Evolutionary conservation across 2,329 filamentous ascomycete species (phyloP).

Genomic region (Beauveria varroae): DNA sequence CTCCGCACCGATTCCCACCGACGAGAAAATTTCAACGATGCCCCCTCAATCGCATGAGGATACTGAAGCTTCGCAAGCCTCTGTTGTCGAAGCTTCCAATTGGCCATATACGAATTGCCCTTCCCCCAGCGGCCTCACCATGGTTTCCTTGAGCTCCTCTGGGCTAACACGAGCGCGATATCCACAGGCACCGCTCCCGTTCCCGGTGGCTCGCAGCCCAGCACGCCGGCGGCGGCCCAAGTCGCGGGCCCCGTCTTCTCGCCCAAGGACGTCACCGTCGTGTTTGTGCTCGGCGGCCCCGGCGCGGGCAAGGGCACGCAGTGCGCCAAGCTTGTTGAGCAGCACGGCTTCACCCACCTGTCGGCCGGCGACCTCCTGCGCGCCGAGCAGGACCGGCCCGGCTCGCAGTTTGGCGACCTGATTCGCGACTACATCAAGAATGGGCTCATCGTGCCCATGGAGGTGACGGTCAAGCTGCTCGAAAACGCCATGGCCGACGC

Average conservation of each 20-base stretch:
- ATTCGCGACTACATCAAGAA: constrained; percentile 93
- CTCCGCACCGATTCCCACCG: neutral
- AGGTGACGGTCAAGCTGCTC: constrained; percentile 87
- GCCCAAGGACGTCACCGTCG: constrained; percentile 70
- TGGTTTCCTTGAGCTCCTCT: neutral
- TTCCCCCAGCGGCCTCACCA: neutral
- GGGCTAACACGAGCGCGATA: neutral
- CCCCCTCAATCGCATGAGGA: neutral
- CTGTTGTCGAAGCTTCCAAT: neutral
- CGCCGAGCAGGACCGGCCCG: constrained; percentile 81
- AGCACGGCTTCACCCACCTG: constrained; percentile 89
- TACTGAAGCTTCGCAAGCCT: neutral
- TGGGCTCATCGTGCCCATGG: constrained; percentile 96
- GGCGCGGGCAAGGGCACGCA: constrained; percentile 96
- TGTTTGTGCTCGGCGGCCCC: constrained; percentile 94
- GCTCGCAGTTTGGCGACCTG: constrained; percentile 82
- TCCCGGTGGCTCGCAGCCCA: constrained; percentile 32
- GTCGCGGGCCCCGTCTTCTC: constrained; percentile 60
- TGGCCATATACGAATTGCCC: neutral
- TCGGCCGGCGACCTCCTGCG: constrained; percentile 89
- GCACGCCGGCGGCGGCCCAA: constrained; percentile 29
- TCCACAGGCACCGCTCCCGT: constrained; percentile 10
- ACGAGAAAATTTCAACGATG: neutral
- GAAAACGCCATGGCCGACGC: constrained; percentile 84
- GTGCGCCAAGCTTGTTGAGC: constrained; percentile 76